Conservation (phyloP, 2,329 filamentous ascomycete species). For the Trichoderma sp. region DNA sequence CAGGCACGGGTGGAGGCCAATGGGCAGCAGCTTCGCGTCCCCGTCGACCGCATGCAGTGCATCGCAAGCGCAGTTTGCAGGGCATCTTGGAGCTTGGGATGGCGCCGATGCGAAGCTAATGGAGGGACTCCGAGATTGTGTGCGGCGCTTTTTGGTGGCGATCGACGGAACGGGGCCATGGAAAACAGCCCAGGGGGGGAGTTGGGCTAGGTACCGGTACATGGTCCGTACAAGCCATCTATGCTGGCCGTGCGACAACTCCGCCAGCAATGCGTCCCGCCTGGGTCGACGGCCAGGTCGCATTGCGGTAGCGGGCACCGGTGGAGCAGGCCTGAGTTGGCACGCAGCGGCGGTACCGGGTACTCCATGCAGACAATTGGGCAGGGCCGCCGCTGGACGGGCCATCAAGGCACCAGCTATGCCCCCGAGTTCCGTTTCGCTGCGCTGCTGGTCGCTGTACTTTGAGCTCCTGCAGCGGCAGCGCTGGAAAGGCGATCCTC, state of each 20-base stretch:
- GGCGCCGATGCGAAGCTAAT: slow-evolving; percentile 18
- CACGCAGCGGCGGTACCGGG: slow-evolving; percentile 19
- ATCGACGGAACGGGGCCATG: slow-evolving; percentile 18
- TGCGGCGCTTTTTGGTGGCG: slow-evolving; percentile 15
- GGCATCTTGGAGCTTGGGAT: background rate
- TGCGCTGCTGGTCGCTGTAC: background rate
- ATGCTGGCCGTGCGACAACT: background rate
- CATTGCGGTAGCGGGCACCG: slow-evolving; percentile 3
- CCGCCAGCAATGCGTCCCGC: slow-evolving; percentile 9
- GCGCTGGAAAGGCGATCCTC: slow-evolving; percentile 6
- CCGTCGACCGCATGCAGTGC: slow-evolving; percentile 14
- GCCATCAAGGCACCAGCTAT: slow-evolving; percentile 1
- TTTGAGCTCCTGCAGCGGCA: background rate
- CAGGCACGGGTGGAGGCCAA: slow-evolving; percentile 26
- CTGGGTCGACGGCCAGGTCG: background rate
- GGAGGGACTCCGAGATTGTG: slow-evolving; percentile 12
- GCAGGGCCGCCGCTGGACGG: background rate
- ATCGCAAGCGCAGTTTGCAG: background rate
- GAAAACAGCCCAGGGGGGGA: background rate
- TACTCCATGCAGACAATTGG: slow-evolving; percentile 9
- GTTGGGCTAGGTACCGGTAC: background rate
- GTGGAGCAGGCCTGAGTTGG: slow-evolving; percentile 14
- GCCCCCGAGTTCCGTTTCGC: background rate
- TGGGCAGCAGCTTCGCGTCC: slow-evolving; percentile 24
- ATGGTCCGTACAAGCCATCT: background rate